Conservation (phyloP, 2,329 filamentous ascomycete genomes). For the Colletotrichum lupini region DNA sequence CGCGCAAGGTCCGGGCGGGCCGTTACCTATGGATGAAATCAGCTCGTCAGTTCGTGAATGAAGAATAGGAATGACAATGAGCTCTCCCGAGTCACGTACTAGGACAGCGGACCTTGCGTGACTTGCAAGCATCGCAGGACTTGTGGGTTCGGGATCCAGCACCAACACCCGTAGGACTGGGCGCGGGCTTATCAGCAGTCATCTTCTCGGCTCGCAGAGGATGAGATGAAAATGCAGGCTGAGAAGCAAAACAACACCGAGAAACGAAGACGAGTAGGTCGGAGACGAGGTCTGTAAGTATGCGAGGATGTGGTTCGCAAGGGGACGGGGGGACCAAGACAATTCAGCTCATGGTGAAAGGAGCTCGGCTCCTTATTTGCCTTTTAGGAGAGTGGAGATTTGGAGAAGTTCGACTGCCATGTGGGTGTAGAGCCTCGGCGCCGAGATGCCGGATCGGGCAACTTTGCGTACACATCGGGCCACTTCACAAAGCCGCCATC, state of each 20-base stretch:
- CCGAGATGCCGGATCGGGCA: constrained; percentile 25
- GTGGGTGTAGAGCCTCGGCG: neutral
- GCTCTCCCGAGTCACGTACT: constrained; percentile 40
- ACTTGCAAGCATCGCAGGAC: constrained; percentile 52
- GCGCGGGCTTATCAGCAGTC: constrained; percentile 1
- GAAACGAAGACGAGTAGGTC: neutral
- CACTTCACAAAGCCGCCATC: neutral
- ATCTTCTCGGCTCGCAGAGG: constrained; percentile 1
- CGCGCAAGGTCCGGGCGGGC: constrained; percentile 41
- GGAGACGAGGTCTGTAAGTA: neutral
- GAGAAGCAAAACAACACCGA: neutral
- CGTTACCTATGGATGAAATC: constrained; percentile 14
- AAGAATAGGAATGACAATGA: neutral
- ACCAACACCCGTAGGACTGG: neutral
- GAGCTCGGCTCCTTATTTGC: constrained; percentile 4
- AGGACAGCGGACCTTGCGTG: constrained; percentile 53
- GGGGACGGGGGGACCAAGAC: too few relatives aligned
- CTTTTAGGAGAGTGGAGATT: constrained; percentile 3
- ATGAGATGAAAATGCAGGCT: neutral
- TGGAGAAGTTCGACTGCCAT: neutral
- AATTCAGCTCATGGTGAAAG: neutral
- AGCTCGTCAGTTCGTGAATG: neutral
- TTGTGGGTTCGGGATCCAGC: constrained; percentile 37
- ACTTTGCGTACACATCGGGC: neutral
- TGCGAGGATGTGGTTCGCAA: too few relatives aligned